Conservation (phyloP, 1,139 yeast species). For the Yamadazyma blattariae region DNA sequence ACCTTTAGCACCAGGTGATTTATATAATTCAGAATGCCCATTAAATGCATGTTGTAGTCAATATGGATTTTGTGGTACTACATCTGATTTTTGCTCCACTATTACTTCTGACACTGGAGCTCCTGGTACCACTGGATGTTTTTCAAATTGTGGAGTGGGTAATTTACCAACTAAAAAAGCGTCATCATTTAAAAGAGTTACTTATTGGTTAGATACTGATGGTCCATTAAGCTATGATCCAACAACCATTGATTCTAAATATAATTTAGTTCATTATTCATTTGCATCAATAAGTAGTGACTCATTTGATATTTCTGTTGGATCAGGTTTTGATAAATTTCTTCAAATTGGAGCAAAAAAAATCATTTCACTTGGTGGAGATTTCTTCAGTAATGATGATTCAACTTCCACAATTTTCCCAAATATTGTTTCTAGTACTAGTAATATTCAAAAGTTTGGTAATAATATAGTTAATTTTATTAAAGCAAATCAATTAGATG, state of each 20-base stretch:
- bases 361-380: slow-evolving; percentile 16
- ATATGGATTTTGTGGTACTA: slow-evolving; percentile 15
- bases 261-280: slow-evolving; percentile 16
- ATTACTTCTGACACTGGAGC: slow-evolving; percentile 6
- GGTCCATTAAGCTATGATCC: slow-evolving; percentile 13
- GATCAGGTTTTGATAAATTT: slow-evolving; percentile 3
- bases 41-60: slow-evolving; percentile 19
- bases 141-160: slow-evolving; percentile 18
- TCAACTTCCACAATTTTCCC: slow-evolving; percentile 12
- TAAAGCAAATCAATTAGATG: slow-evolving; percentile 16
- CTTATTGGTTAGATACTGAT: slow-evolving; percentile 18
- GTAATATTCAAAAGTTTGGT: slow-evolving; percentile 14
- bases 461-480: slow-evolving; percentile 14
- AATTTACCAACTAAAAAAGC: slow-evolving; percentile 14
- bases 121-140: slow-evolving; percentile 16
- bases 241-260: slow-evolving; percentile 8
- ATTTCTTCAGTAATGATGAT: slow-evolving; percentile 11
- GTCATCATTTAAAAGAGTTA: slow-evolving; percentile 14
- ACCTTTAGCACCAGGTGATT: slow-evolving; percentile 15
- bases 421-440: slow-evolving; percentile 9
- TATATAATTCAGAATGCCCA: slow-evolving; percentile 8
- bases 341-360: slow-evolving; percentile 7
- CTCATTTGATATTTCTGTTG: slow-evolving; percentile 10
- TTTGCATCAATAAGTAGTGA: slow-evolving; percentile 15
- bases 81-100: slow-evolving; percentile 13